phyloP scores from a whole-genome alignment of 2,329 filamentous ascomycete species.

The Xylariaceae sp. region DNA sequence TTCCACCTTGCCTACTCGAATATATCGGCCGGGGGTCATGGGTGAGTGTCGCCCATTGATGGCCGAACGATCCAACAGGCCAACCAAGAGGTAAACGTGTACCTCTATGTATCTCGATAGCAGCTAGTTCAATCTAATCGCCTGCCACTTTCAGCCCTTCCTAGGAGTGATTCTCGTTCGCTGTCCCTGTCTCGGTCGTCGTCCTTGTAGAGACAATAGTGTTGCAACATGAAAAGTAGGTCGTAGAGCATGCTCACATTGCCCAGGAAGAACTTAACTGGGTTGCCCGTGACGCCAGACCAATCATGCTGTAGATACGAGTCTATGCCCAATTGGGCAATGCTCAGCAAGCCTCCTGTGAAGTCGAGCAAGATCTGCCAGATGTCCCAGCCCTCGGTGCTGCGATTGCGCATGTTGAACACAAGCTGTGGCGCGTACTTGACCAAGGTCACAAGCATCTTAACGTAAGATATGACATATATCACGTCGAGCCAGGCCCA shows the following conservation, averaged over 20 bases:
- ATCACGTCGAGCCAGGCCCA: conserved; percentile 63
- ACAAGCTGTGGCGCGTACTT: conserved; percentile 90
- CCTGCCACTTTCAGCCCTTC: conserved; percentile 29
- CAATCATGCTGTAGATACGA: conserved; percentile 80
- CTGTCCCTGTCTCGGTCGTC: conserved; percentile 27
- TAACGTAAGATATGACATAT: conserved; percentile 77
- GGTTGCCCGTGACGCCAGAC: conserved; percentile 87
- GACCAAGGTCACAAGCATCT: conserved; percentile 79
- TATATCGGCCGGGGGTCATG: background rate
- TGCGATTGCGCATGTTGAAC: conserved; percentile 78
- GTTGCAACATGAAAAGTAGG: conserved; percentile 78
- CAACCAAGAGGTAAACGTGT: too few species aligned
- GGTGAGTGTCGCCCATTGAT: too few species aligned
- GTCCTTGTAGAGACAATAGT: conserved; percentile 71
- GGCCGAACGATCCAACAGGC: too few species aligned
- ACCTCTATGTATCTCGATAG: background rate
- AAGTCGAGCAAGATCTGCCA: conserved; percentile 79
- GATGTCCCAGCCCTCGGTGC: conserved; percentile 86
- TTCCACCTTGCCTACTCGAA: background rate
- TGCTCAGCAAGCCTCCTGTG: conserved; percentile 72
- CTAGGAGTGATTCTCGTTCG: conserved; percentile 39
- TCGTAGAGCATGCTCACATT: conserved; percentile 87
- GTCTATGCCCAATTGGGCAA: conserved; percentile 79
- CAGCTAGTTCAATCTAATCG: conserved; percentile 31
- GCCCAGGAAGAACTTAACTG: conserved; percentile 80